phyloP scores from a whole-genome alignment of 495 filamentous ascomycete species.

The Hyphodiscus hymeniophilus region DNA sequence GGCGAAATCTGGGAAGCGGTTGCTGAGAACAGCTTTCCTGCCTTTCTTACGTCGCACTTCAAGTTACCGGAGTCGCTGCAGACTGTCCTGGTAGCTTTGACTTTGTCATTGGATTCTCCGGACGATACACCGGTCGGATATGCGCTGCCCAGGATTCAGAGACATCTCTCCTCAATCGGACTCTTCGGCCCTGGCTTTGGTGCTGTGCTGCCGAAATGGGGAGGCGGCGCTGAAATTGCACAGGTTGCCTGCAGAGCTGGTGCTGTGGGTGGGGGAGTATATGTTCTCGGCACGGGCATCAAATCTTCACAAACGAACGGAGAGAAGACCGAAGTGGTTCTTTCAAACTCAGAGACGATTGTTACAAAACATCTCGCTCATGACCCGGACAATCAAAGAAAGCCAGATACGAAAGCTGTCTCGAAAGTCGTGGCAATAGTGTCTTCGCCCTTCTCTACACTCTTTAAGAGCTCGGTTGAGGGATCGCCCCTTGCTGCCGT shows the following conservation, averaged over 20 bases:
- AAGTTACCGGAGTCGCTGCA: slow-evolving; percentile 63
- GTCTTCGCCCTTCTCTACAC: slow-evolving; percentile 50
- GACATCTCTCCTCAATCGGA: slow-evolving; percentile 81
- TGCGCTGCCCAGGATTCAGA: slow-evolving; percentile 61
- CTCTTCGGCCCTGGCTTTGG: slow-evolving; percentile 81
- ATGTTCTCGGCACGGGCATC: slow-evolving; percentile 70
- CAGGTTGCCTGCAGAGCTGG: slow-evolving; percentile 89
- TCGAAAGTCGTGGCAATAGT: slow-evolving; percentile 53
- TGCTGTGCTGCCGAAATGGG: slow-evolving; percentile 83
- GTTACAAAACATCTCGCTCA: slow-evolving; percentile 8
- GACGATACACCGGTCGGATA: slow-evolving; percentile 51
- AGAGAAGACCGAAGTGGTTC: slow-evolving; percentile 33
- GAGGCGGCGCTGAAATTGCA: slow-evolving; percentile 81
- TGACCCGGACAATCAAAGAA: slow-evolving; percentile 14
- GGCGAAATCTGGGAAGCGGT: slow-evolving; percentile 38
- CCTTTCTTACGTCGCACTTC: slow-evolving; percentile 63
- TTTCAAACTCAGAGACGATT: slow-evolving; percentile 40
- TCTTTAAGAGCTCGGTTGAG: slow-evolving; percentile 68
- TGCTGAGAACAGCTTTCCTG: slow-evolving; percentile 43
- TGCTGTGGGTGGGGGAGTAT: slow-evolving; percentile 86
- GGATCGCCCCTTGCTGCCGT: slow-evolving; percentile 67
- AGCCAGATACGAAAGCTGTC: slow-evolving; percentile 3
- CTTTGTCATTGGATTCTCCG: slow-evolving; percentile 55
- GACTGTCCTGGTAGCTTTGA: slow-evolving; percentile 67
- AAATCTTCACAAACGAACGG: slow-evolving; percentile 18